Conservation (phyloP, 257 asterid genomes). For the Marsdenia floribunda region DNA sequence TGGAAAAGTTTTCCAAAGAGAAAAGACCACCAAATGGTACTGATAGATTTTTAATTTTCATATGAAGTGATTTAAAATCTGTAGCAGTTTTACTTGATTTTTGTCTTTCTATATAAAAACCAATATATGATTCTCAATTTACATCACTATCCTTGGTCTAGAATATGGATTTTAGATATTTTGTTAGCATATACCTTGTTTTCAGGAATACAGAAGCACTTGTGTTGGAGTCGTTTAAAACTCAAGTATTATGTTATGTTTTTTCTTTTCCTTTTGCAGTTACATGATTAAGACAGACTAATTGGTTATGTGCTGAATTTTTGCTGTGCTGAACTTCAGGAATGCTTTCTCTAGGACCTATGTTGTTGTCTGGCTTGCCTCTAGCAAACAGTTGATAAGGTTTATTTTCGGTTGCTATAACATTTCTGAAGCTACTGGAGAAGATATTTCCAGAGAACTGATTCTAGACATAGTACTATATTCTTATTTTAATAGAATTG, state of each 20-base stretch:
- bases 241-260: too few relatives aligned
- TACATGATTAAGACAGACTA: neutral
- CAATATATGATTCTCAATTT: neutral
- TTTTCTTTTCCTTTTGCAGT: neutral
- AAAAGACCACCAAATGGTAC: slow-evolving; percentile 85
- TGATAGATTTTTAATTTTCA: neutral
- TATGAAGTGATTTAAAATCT: neutral
- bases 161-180: neutral
- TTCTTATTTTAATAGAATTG: neutral
- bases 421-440: too few relatives aligned
- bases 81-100: neutral
- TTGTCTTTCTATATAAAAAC: neutral
- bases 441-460: too few relatives aligned
- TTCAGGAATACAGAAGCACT: neutral
- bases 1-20: slow-evolving; percentile 87
- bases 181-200: neutral
- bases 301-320: neutral
- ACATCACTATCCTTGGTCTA: neutral
- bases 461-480: too few relatives aligned
- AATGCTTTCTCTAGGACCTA: neutral
- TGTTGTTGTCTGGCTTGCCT: neutral
- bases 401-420: too few relatives aligned
- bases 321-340: neutral
- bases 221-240: neutral
- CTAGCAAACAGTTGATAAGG: neutral